Percentiles rank a stretch among this genome's conserved stretches.
These are phyloP conservation scores for Fonsecaea nubica DNA, from an alignment of 2,329 filamentous ascomycete genomes.

Conservation along the genomic window DNA sequence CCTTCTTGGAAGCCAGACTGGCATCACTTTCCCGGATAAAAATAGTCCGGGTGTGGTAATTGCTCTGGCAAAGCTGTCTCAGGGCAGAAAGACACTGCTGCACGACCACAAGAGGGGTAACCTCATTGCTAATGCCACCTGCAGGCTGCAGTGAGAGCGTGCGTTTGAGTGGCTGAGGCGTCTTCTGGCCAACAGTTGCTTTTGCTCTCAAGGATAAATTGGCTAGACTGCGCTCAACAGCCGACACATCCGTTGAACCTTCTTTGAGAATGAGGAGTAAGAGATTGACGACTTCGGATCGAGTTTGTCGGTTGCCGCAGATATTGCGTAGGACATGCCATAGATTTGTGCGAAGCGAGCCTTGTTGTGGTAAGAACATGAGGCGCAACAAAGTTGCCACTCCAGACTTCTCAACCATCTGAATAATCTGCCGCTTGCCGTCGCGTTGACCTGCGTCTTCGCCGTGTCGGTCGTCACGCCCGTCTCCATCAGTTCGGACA, in stretches of 20 bases:
- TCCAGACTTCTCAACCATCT: conserved; percentile 96
- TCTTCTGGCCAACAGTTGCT: conserved; percentile 77
- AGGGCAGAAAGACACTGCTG: conserved; percentile 91
- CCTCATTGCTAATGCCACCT: conserved; percentile 73
- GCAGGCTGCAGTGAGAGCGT: conserved; percentile 67
- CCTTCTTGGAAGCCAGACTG: conserved; percentile 76
- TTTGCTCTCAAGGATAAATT: conserved; percentile 91
- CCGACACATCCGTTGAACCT: conserved; percentile 88
- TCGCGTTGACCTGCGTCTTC: conserved; percentile 48
- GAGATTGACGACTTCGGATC: conserved; percentile 90
- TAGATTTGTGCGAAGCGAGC: conserved; percentile 80
- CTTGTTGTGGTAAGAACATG: conserved; percentile 95
- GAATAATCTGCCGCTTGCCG: conserved; percentile 74
- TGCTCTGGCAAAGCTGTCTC: conserved; percentile 81
- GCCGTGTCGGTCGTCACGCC: conserved; percentile 42
- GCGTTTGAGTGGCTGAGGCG: conserved; percentile 79
- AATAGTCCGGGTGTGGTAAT: conserved; percentile 84
- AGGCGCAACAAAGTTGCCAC: conserved; percentile 95
- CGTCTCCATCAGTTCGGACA: conserved; percentile 55
- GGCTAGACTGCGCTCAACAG: conserved; percentile 93
- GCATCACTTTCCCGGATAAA: conserved; percentile 95
- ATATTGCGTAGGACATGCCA: conserved; percentile 89
- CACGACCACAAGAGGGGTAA: conserved; percentile 91
- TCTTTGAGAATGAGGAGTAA: conserved; percentile 93
- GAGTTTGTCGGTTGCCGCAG: conserved; percentile 95